phyloP scores from a whole-genome alignment of 495 filamentous ascomycete genomes.

The Aspergillus incahuasiensis region DNA sequence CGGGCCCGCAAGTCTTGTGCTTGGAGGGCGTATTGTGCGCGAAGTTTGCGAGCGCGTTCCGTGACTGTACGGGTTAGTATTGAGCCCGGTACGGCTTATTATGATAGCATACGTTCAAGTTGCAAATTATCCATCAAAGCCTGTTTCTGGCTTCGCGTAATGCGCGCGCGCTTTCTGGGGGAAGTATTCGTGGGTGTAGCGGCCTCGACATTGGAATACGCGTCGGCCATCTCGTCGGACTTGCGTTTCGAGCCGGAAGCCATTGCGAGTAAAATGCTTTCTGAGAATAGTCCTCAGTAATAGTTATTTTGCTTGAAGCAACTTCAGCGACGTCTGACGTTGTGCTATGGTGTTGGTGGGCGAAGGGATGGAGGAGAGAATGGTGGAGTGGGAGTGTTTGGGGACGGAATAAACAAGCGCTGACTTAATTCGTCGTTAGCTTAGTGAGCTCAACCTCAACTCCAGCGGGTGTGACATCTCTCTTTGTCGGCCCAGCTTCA shows the following conservation, averaged over 20 bases:
- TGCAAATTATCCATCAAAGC: slow-evolving; percentile 89
- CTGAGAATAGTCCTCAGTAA: too few relatives aligned
- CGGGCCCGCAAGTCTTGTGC: slow-evolving; percentile 77
- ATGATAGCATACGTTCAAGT: slow-evolving; percentile 67
- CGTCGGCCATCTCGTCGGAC: slow-evolving; percentile 42
- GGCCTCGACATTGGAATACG: slow-evolving; percentile 26
- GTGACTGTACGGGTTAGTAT: slow-evolving; percentile 58
- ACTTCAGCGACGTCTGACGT: not conserved
- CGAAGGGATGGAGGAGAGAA: slow-evolving; percentile 16
- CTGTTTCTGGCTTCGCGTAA: slow-evolving; percentile 79
- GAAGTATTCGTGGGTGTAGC: slow-evolving; percentile 54
- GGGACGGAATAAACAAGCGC: slow-evolving; percentile 25
- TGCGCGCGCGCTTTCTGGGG: slow-evolving; percentile 55
- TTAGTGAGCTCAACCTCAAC: slow-evolving; percentile 8
- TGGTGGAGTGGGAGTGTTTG: slow-evolving; percentile 12
- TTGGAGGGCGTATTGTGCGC: slow-evolving; percentile 85
- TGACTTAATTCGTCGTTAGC: slow-evolving; percentile 25
- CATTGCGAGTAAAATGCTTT: slow-evolving; percentile 48
- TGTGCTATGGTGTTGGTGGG: not conserved
- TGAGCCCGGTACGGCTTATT: too few relatives aligned
- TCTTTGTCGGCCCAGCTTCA: slow-evolving; percentile 8
- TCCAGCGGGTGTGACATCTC: slow-evolving; percentile 18
- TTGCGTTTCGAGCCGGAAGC: slow-evolving; percentile 56
- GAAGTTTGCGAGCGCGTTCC: slow-evolving; percentile 84
- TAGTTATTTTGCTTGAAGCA: not conserved